Percentiles rank a stretch among this genome's conserved stretches.
phyloP scores from a whole-genome alignment of 192 early-diverging fungal species.

The Backusella parvicylindrica region DNA sequence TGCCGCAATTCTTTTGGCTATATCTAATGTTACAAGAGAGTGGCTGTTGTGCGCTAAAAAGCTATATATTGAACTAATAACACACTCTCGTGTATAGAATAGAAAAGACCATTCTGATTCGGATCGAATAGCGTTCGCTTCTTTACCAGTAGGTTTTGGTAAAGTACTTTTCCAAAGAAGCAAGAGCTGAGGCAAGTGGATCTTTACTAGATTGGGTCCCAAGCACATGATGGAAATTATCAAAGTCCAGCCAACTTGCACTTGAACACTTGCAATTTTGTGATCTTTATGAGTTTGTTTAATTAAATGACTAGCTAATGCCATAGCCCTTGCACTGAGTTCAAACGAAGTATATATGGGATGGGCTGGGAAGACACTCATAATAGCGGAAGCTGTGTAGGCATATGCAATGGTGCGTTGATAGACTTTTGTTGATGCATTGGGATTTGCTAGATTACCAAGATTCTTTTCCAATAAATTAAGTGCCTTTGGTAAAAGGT shows the following conservation, averaged over 20 bases:
- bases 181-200: conserved; percentile 74
- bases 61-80: conserved; percentile 65
- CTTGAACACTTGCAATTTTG: conserved; percentile 55
- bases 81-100: conserved; percentile 59
- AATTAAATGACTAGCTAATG: conserved; percentile 71
- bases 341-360: conserved; percentile 77
- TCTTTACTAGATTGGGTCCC: conserved; percentile 77
- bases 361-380: conserved; percentile 63
- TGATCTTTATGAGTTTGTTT: conserved; percentile 61
- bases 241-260: conserved; percentile 76
- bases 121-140: conserved; percentile 45
- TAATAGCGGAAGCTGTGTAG: conserved; percentile 59
- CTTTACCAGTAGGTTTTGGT: conserved; percentile 69
- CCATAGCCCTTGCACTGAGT: conserved; percentile 71
- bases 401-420: conserved; percentile 61
- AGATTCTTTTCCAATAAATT: conserved; percentile 72
- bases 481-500: conserved; percentile 61
- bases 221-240: conserved; percentile 72
- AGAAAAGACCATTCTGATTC: conserved; percentile 66
- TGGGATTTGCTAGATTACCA: conserved; percentile 52
- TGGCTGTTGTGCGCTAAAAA: conserved; percentile 69
- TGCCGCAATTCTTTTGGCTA: conserved; percentile 74
- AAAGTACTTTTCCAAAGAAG: conserved; percentile 79
- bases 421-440: conserved; percentile 37
- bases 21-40: conserved; percentile 63